Percentiles rank a stretch among this genome's conserved stretches.
These are phyloP conservation scores for Claviceps sp. DNA, from an alignment of 2,329 filamentous ascomycete species.

Conservation along the genomic window DNA sequence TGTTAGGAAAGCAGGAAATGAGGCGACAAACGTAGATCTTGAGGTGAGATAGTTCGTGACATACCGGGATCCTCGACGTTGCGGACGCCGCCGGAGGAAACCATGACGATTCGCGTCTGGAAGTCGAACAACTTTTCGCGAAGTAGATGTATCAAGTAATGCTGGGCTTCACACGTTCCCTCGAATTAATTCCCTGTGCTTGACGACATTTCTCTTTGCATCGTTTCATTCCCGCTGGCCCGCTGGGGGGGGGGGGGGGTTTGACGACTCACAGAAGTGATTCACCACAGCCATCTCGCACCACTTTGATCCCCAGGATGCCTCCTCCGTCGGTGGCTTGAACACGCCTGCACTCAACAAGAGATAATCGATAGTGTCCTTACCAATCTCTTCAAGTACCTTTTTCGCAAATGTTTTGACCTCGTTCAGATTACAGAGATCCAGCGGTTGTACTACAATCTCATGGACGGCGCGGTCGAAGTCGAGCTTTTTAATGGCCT, in stretches of 20 bases:
- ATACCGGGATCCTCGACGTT: conserved; percentile 24
- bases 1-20: conserved; percentile 1
- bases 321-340: conserved; percentile 21
- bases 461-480: conserved; percentile 27
- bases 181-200: not conserved
- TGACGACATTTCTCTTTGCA: not conserved
- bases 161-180: conserved; percentile 28
- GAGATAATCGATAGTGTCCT: conserved; percentile 31
- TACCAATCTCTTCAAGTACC: conserved; percentile 27
- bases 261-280: conserved; percentile 29
- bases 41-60: conserved; percentile 1
- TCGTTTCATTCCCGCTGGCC: not conserved
- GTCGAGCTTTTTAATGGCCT: conserved; percentile 27
- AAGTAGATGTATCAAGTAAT: conserved; percentile 37
- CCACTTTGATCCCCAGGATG: conserved; percentile 32
- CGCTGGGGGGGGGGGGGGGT: too few relatives aligned
- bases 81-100: conserved; percentile 36
- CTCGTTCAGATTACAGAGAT: conserved; percentile 29
- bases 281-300: conserved; percentile 38
- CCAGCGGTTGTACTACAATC: conserved; percentile 33
- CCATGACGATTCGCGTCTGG: conserved; percentile 32
- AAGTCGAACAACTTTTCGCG: conserved; percentile 33
- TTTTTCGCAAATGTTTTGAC: conserved; percentile 34
- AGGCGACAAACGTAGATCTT: too few relatives aligned
- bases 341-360: conserved; percentile 35